These are phyloP conservation scores for Pouteria glomerata DNA, from an alignment of 148 eudicot species.

Conservation along the genomic window DNA sequence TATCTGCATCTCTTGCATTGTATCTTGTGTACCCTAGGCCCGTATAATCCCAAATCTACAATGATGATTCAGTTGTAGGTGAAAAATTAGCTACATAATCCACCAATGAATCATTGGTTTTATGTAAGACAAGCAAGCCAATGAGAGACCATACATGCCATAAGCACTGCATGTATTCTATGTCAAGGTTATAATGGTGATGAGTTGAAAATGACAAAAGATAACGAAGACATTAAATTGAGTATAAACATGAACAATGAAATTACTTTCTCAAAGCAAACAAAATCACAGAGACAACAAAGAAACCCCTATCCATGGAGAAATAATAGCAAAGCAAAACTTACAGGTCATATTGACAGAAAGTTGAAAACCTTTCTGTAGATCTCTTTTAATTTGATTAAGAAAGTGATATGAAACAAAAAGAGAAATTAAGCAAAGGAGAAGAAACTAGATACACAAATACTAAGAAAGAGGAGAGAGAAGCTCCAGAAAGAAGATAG, in stretches of 20 bases:
- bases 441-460: too few species aligned
- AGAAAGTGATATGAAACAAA: too few species aligned
- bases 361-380: too few species aligned
- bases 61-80: background rate
- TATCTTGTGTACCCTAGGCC: constrained; percentile 94
- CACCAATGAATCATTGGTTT: background rate
- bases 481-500: too few species aligned
- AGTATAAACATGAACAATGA: too few species aligned
- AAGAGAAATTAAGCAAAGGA: too few species aligned
- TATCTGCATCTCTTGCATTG: constrained; percentile 78
- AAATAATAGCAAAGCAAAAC: constrained; percentile 1
- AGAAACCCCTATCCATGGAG: background rate
- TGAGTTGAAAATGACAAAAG: background rate
- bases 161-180: background rate
- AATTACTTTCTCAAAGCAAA: too few species aligned
- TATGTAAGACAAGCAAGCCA: background rate
- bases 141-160: background rate
- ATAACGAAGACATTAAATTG: background rate
- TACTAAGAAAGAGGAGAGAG: too few species aligned
- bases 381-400: too few species aligned
- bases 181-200: background rate
- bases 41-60: constrained; percentile 97
- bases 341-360: background rate
- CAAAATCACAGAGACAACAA: background rate
- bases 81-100: background rate